These are phyloP conservation scores for Eutypa lata DNA, from an alignment of 2,329 filamentous ascomycete genomes.

Conservation along the genomic window DNA sequence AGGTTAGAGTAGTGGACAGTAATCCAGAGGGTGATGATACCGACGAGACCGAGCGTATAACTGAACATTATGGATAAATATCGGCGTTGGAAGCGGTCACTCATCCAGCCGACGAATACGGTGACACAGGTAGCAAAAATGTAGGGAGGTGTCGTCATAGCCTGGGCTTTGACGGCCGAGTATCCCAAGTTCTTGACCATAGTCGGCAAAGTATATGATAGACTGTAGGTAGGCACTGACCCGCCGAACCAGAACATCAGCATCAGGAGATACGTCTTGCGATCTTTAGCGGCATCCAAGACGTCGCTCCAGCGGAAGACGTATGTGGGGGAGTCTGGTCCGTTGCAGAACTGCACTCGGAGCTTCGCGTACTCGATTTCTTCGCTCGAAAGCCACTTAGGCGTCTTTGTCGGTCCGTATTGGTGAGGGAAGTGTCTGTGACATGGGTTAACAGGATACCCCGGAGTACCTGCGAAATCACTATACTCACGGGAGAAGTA, in stretches of 20 bases:
- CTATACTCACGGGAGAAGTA: not conserved
- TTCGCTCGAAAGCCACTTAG: slow-evolving; percentile 10
- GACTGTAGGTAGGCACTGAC: slow-evolving; percentile 20
- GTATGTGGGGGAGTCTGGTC: slow-evolving; percentile 10
- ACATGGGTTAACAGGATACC: no score
- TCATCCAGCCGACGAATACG: slow-evolving; percentile 29
- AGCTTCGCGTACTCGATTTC: slow-evolving; percentile 8
- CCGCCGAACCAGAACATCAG: slow-evolving; percentile 23
- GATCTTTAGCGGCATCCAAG: slow-evolving; percentile 11
- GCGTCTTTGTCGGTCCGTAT: not conserved
- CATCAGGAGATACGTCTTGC: slow-evolving; percentile 18
- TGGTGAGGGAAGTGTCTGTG: slow-evolving; percentile 6
- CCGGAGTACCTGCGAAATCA: no score
- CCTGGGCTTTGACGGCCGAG: slow-evolving; percentile 22
- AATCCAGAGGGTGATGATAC: slow-evolving; percentile 18
- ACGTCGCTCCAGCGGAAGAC: slow-evolving; percentile 17
- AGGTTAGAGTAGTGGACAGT: slow-evolving; percentile 15
- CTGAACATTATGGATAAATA: slow-evolving; percentile 13
- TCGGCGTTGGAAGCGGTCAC: slow-evolving; percentile 33
- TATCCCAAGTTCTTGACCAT: slow-evolving; percentile 27
- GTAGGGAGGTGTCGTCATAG: slow-evolving; percentile 30
- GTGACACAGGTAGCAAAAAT: slow-evolving; percentile 37
- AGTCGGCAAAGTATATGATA: slow-evolving; percentile 25
- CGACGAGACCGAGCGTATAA: slow-evolving; percentile 16
- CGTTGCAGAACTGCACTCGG: slow-evolving; percentile 11